A percentile compares a stretch with the other conserved stretches of the same genome.
These are phyloP conservation scores for Tetraselmis striata DNA, from an alignment of 139 green algal genomes.

Conservation along the genomic window DNA sequence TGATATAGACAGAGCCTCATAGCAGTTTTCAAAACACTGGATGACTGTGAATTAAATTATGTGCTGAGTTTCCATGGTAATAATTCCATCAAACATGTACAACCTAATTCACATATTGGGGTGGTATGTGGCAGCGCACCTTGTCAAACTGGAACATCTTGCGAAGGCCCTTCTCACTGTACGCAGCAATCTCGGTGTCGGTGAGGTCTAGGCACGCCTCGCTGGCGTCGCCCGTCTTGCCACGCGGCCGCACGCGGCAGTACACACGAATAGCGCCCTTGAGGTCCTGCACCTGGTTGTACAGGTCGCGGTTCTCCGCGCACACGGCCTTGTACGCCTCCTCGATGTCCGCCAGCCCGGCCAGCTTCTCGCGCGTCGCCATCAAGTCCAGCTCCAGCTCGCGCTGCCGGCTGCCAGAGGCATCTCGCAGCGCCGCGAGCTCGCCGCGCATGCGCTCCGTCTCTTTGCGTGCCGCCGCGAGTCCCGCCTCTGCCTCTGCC, in stretches of 20 bases:
- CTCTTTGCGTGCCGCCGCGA: not conserved
- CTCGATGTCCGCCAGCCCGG: constrained; percentile 30
- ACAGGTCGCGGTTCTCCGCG: constrained; percentile 59
- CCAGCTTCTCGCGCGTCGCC: constrained; percentile 29
- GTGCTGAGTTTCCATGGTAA: too few species aligned
- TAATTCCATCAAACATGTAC: too few species aligned
- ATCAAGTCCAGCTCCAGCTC: constrained; percentile 7
- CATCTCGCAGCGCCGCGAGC: not conserved
- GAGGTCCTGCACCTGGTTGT: constrained; percentile 84
- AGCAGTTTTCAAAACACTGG: too few species aligned
- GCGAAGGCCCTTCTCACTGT: constrained; percentile 15
- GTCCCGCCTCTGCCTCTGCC: constrained; percentile 11
- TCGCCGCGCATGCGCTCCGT: not conserved
- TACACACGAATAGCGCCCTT: constrained; percentile 82
- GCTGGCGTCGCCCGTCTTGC: constrained; percentile 56
- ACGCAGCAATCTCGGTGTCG: constrained; percentile 29
- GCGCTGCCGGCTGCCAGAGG: not conserved
- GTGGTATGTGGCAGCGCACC: too few species aligned
- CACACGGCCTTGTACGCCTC: constrained; percentile 35
- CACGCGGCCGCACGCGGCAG: constrained; percentile 66
- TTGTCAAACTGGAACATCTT: constrained; percentile 57
- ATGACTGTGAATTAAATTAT: too few species aligned
- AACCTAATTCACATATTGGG: too few species aligned
- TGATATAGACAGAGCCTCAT: too few species aligned
- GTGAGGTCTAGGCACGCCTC: constrained; percentile 26